Base-by-base conservation (phyloP, 2,329 filamentous ascomycete species). In the Onygena corvina region DNA sequence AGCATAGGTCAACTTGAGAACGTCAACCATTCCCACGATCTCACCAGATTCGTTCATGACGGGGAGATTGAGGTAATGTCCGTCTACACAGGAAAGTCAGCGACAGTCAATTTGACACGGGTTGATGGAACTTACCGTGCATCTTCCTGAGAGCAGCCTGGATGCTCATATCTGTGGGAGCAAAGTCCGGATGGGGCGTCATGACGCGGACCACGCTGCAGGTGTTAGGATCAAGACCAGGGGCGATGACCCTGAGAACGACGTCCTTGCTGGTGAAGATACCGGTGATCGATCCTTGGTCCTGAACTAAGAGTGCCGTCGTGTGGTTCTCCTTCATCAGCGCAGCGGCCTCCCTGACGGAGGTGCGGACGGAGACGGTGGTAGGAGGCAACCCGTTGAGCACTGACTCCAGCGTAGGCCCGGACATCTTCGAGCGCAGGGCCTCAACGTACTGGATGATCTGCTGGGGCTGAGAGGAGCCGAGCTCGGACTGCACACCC, bases 231-330 rank as follows among this genome's bases (percentile, higher is more conserved):
- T 98, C 92, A 52, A 98, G 76, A 14, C 92, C 92, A 46, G 92
- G 92, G 49, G 92, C 92, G 70, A 98, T 98, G 53, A 98, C 92
- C 67, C 92, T 87, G 51, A 98, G 77, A 52, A 98, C 92, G 46
- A 98, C 90, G 70, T 98, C 92, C 73, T 98, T 98, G 74, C 92
- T 96, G 52, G 92, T 98, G 66, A 98, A 98, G 64, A 98, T 98
- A 70, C 92, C 92, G 48, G 92, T 98, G 63, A 98, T 96, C 36
- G 88, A 86, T 49, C 90, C 89, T 67, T 94, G 87, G 65, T 98
- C 92, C 69, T 95, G 89, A 12, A 98, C 92, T 51, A 98, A 73
- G 35, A 98, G 83, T 40, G 92, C 92, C 12, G 92, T 98, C 14
- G 92, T 98, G 68, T 94, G 92, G 70, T 98, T 90, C 68, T 98